Evolutionary conservation across 768 basidiomycete species (phyloP), one percentile per base, ranked within the genome.

Genomic region (Crepidotus variabilis): DNA sequence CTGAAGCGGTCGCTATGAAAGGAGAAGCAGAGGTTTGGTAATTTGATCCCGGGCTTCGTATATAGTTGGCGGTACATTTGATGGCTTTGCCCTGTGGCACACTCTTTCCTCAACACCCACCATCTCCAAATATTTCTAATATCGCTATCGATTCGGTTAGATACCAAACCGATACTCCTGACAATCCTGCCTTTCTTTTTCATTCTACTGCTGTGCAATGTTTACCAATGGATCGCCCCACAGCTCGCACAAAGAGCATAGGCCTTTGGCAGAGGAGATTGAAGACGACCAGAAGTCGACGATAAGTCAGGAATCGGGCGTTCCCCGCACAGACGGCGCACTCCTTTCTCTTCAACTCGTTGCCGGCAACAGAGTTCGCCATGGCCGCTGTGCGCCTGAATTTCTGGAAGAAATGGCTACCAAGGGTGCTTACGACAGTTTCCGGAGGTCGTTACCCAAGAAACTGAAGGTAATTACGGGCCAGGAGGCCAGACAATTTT

Each of bases 381-480:
- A 75, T 39, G 75, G 73, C 20, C 68, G 69, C 54, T 81, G 78
- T 58, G 60, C 72, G 9, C 75, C 78, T 16, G 79, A 78, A 60
- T 81, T 77, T 58, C 60, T 80, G 61, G 72, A 75, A 55, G 71
- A 73, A 50, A 67, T 76, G 51, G 70, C 77, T 13, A 65, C 67
- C 54, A 67, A 66, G 55, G 69, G 68, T 24, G 61, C 67, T 16
- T 61, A 64, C 16, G 64, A 66, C 28, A 64, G 65, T 34, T 62
- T 71, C 43, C 69, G 71, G 56, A 65, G 67, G 58, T 62, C 66
- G 32, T 63, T 65, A 16, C 67, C 69, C 21, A 71, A 70, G 61
- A 70, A 69, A 35, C 68, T 77, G 64, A 77, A 73, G 64, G 69
- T 81, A 58, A 63, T 79, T 51, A 67, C 65, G 24, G 78, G 77